Conservation (phyloP, 306 rosid genomes). For the Aeschynomene evenia region DNA sequence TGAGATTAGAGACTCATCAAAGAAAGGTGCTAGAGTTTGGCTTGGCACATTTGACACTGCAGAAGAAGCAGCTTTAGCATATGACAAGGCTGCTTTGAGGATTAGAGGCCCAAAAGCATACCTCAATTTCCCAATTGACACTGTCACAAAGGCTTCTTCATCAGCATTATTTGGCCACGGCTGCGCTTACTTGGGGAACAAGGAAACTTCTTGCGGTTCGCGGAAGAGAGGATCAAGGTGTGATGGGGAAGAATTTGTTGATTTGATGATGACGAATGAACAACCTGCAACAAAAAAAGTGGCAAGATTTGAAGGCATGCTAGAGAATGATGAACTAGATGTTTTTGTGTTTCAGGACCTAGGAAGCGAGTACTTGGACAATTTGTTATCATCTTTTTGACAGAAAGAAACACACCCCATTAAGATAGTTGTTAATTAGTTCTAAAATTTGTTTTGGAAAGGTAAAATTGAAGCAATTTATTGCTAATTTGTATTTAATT, state of each 20-base stretch:
- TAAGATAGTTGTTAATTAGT: neutral
- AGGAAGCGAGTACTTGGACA: slow-evolving; percentile 84
- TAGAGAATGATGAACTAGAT: slow-evolving; percentile 45
- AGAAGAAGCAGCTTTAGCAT: slow-evolving; percentile 92
- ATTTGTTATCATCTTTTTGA: slow-evolving; percentile 67
- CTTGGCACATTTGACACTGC: slow-evolving; percentile 90
- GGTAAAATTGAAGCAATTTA: neutral
- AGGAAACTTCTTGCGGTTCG: slow-evolving; percentile 18
- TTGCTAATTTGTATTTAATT: slow-evolving; percentile 2
- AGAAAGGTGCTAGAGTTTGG: slow-evolving; percentile 87
- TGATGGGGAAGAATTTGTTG: slow-evolving; percentile 44
- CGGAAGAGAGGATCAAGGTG: slow-evolving; percentile 41
- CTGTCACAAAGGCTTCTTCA: no score
- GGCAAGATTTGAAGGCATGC: slow-evolving; percentile 36
- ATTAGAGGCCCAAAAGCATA: slow-evolving; percentile 78
- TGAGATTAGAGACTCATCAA: slow-evolving; percentile 79
- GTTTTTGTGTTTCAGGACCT: slow-evolving; percentile 75
- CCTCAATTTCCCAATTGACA: slow-evolving; percentile 78
- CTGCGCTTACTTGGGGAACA: neutral
- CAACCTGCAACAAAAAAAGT: slow-evolving; percentile 44
- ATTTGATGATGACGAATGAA: slow-evolving; percentile 32
- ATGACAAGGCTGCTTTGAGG: slow-evolving; percentile 93
- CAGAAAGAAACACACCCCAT: neutral
- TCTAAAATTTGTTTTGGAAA: neutral
- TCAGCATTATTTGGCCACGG: slow-evolving; percentile 36